These are phyloP conservation scores for Lasiosphaeris hirsuta DNA, from an alignment of 495 filamentous ascomycete species.

Conservation along the genomic window DNA sequence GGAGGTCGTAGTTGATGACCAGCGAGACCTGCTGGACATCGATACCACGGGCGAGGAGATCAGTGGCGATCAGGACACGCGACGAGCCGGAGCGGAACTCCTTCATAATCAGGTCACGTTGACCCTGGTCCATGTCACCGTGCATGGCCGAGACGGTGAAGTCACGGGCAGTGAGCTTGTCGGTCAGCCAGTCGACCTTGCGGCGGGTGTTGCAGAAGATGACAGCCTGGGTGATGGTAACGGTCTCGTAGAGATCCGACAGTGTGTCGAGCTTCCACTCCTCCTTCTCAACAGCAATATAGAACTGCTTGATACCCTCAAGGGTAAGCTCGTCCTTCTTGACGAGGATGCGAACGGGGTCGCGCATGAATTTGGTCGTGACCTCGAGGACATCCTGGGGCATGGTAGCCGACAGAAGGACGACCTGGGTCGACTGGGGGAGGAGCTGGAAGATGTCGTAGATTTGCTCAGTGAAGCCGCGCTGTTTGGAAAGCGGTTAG, in stretches of 20 bases:
- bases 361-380: conserved; percentile 99
- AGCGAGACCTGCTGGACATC: conserved; percentile 99
- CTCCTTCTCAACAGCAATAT: conserved; percentile 98
- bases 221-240: conserved; percentile 98
- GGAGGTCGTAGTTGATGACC: conserved; percentile 99
- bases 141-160: conserved; percentile 99
- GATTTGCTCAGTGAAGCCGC: conserved; percentile 97
- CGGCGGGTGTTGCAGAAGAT: conserved; percentile 99
- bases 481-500: conserved; percentile 48
- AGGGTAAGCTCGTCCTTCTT: conserved; percentile 99
- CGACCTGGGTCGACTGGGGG: conserved; percentile 93
- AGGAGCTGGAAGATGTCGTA: conserved; percentile 98
- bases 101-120: conserved; percentile 98
- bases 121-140: conserved; percentile 97
- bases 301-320: conserved; percentile 98
- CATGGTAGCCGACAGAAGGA: conserved; percentile 94
- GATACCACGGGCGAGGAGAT: conserved; percentile 97
- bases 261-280: conserved; percentile 99
- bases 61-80: conserved; percentile 95
- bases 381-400: conserved; percentile 98
- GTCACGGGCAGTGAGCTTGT: conserved; percentile 97
- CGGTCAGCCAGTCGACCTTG: conserved; percentile 99
- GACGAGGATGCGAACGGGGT: conserved; percentile 97
- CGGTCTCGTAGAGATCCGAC: conserved; percentile 96
- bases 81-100: conserved; percentile 97